phyloP scores from a whole-genome alignment of 768 basidiomycete genomes.

The Serpula lacrymans region DNA sequence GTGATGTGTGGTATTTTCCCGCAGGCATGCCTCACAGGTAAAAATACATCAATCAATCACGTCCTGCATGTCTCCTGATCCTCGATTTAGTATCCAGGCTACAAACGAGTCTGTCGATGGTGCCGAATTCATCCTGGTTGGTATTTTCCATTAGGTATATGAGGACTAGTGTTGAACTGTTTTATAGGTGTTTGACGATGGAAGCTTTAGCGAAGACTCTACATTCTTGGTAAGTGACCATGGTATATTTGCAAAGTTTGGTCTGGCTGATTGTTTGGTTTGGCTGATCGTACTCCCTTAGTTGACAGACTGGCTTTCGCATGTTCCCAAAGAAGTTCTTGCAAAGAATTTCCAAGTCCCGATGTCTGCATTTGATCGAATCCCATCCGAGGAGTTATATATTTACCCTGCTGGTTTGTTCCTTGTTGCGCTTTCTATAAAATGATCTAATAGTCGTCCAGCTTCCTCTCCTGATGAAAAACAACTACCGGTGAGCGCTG shows the following conservation, averaged over 20 bases:
- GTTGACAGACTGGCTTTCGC: constrained; percentile 55
- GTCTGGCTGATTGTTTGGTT: not conserved
- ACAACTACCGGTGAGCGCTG: constrained; percentile 35
- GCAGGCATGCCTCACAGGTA: constrained; percentile 50
- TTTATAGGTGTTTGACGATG: constrained; percentile 45
- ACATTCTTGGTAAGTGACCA: constrained; percentile 46
- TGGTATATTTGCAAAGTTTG: not conserved
- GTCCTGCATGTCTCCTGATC: not conserved
- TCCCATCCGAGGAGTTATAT: constrained; percentile 46
- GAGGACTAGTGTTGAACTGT: not conserved
- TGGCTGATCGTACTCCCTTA: constrained; percentile 11
- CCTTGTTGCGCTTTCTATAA: not conserved
- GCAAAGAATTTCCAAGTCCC: constrained; percentile 49
- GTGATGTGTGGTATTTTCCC: constrained; percentile 58
- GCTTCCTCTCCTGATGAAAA: constrained; percentile 35
- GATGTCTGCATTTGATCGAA: constrained; percentile 36
- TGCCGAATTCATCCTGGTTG: constrained; percentile 49
- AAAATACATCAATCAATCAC: not conserved
- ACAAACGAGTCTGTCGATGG: constrained; percentile 43
- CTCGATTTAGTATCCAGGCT: constrained; percentile 37
- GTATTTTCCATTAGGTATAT: constrained; percentile 3
- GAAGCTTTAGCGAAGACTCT: constrained; percentile 48
- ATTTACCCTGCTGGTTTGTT: constrained; percentile 46
- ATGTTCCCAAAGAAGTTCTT: constrained; percentile 53
- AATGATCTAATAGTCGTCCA: constrained; percentile 9